Evolutionary conservation across 1,139 yeast genomes (phyloP).

Genomic region (Magnusiomyces tetraspermus): DNA sequence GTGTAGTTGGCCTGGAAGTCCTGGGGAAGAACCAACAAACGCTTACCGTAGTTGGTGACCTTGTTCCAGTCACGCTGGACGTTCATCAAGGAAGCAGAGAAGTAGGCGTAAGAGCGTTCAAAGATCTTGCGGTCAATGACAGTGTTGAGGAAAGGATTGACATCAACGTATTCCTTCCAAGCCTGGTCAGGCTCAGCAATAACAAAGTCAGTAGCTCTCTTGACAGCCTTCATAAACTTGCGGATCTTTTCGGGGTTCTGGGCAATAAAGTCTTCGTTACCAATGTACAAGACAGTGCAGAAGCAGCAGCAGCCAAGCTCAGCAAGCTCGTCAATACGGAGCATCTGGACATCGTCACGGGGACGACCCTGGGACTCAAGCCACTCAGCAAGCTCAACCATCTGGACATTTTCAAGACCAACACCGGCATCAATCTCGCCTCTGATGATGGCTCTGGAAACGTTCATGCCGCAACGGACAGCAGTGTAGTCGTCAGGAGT

Average conservation of each 20-base stretch:
- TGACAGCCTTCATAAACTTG: conserved; percentile 41
- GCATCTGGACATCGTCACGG: conserved; percentile 43
- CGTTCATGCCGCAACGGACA: conserved; percentile 55
- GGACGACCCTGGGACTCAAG: conserved; percentile 40
- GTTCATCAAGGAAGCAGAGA: conserved; percentile 44
- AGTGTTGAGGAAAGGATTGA: conserved; percentile 42
- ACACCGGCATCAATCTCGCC: conserved; percentile 51
- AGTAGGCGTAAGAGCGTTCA: conserved; percentile 48
- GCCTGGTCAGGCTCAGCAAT: conserved; percentile 39
- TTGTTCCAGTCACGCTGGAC: conserved; percentile 51
- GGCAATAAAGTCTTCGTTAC: conserved; percentile 44
- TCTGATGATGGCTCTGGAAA: conserved; percentile 34
- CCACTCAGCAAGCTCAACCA: conserved; percentile 48
- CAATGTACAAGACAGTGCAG: conserved; percentile 48
- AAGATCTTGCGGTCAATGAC: conserved; percentile 40
- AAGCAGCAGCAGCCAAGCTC: conserved; percentile 53
- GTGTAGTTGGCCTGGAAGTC: conserved; percentile 44
- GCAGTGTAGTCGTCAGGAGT: conserved; percentile 48
- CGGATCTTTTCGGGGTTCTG: conserved; percentile 42
- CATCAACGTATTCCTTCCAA: conserved; percentile 40
- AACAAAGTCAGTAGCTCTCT: conserved; percentile 43
- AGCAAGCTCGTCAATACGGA: conserved; percentile 48
- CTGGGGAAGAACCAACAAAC: conserved; percentile 44
- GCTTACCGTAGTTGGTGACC: conserved; percentile 47
- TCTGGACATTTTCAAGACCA: conserved; percentile 47